phyloP scores from a whole-genome alignment of 768 basidiomycete species.

The Rhodotorula sphaerocarpa region DNA sequence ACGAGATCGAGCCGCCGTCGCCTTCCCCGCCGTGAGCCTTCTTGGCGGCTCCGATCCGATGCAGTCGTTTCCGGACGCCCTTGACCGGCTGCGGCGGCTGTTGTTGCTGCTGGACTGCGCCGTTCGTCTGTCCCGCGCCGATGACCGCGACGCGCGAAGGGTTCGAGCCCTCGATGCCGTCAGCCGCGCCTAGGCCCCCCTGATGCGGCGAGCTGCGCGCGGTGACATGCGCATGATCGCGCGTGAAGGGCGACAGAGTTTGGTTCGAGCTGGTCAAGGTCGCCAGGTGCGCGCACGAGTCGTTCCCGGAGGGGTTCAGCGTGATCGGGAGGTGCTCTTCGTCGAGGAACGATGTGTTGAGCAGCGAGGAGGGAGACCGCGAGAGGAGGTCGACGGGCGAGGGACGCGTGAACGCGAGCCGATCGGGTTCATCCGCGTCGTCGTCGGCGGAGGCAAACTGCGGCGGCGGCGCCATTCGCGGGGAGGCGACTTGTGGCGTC shows the following conservation, averaged over 20 bases:
- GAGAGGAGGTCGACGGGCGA: constrained; percentile 33
- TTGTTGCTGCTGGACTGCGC: neutral
- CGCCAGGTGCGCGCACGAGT: constrained; percentile 73
- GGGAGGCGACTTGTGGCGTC: too few species aligned
- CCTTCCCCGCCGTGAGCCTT: too few species aligned
- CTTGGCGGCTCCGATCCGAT: constrained; percentile 50
- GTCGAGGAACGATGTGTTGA: constrained; percentile 20
- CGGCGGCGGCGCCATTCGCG: too few species aligned
- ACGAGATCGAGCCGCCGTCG: neutral
- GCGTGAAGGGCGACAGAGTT: constrained; percentile 87
- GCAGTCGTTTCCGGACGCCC: constrained; percentile 67
- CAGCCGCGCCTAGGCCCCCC: neutral
- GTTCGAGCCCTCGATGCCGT: neutral
- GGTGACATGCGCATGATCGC: constrained; percentile 80
- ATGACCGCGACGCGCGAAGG: neutral
- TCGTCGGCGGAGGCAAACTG: too few species aligned
- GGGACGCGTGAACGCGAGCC: constrained; percentile 16
- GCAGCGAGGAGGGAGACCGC: constrained; percentile 28
- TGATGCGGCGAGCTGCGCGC: constrained; percentile 19
- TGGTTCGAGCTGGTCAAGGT: constrained; percentile 83
- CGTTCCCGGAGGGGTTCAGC: constrained; percentile 61
- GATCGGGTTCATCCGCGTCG: too few species aligned
- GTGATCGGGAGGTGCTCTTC: constrained; percentile 39
- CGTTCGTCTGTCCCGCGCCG: neutral
- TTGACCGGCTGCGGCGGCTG: constrained; percentile 52